Base-by-base conservation (phyloP, 768 basidiomycete species). In the Lactifluus echinatus region DNA sequence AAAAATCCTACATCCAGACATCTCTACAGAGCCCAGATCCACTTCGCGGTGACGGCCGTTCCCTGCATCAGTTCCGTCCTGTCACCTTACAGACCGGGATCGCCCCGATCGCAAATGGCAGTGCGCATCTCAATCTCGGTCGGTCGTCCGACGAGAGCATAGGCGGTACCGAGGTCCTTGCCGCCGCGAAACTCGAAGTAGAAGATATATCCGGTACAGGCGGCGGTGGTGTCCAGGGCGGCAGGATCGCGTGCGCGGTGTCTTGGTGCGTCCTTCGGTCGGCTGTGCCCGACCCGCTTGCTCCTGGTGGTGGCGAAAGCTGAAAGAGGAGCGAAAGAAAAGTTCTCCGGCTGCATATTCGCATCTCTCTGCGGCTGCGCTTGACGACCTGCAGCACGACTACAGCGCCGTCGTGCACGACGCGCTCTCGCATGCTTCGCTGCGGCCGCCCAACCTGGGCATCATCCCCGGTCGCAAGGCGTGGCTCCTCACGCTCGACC, bases 281-380 rank as follows among this genome's bases (percentile, higher is more conserved):
- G n/a, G n/a, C n/a, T n/a, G 29, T 19, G 17, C 17, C 43, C n/a
- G 36, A 54, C 44, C 37, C n/a, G 48, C 36, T 31, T n/a, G 14
- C 29, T 36, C 39, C 36, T 15, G 17, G 10, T 2, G 17, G 19
- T 34, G 15, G 7, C 19, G 47, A 44, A 55, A 59, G 21, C 69
- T 53, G 56, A 40, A 36, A 67, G 57, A 64, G 57, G 58, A 63
- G 65, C 71, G 69, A 77, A 37, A 75, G 69, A 63, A 58, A 68
- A 92, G 90, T 68, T 89, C 89, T 56, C 87, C 88, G 6, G 79
- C 84, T 29, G 89, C 90, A 1, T 91, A 92, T 65, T 85, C 90
- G 0, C 76, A 82, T 48, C 73, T 87, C 45, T 76, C 84, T 0
- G 70, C 80, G 3, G 71, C 71, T 28, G 80, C 82, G 8, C 66